phyloP scores from a whole-genome alignment of 2,329 filamentous ascomycete genomes.

The Colletotrichum tofieldiae region DNA sequence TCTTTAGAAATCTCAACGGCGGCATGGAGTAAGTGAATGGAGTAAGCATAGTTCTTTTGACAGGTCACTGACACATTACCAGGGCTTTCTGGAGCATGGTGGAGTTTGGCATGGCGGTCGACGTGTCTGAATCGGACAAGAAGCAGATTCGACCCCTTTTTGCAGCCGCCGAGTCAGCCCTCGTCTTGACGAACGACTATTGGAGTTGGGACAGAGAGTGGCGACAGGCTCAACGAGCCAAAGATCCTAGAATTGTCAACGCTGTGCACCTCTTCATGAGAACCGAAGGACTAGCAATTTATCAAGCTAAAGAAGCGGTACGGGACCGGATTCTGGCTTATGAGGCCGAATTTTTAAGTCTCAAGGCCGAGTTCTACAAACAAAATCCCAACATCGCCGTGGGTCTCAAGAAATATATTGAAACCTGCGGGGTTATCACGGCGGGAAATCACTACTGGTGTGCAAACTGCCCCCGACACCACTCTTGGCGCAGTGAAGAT shows the following conservation, averaged over 20 bases:
- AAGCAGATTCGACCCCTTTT: slow-evolving; percentile 5
- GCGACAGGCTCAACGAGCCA: slow-evolving; percentile 4
- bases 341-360: slow-evolving; percentile 8
- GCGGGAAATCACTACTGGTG: slow-evolving; percentile 36
- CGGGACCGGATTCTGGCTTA: slow-evolving; percentile 12
- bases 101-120: slow-evolving; percentile 22
- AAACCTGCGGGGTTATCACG: slow-evolving; percentile 12
- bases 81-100: slow-evolving; percentile 36
- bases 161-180: slow-evolving; percentile 18
- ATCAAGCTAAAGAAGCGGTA: slow-evolving; percentile 14
- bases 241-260: slow-evolving; percentile 26
- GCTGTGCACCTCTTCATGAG: slow-evolving; percentile 24
- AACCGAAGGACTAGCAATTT: neutral
- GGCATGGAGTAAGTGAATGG: slow-evolving; percentile 23
- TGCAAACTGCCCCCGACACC: slow-evolving; percentile 22
- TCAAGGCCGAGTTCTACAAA: slow-evolving; percentile 13
- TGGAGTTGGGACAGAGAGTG: slow-evolving; percentile 35
- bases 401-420: slow-evolving; percentile 11
- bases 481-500: slow-evolving; percentile 11
- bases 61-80: neutral
- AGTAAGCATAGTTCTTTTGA: neutral
- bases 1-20: slow-evolving; percentile 26
- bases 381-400: neutral
- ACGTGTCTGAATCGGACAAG: slow-evolving; percentile 9
- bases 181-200: slow-evolving; percentile 31